Evolutionary conservation across 2,329 filamentous ascomycete genomes (phyloP), one percentile per base, ranked within the genome.

Genomic region (Monilinia laxa): DNA sequence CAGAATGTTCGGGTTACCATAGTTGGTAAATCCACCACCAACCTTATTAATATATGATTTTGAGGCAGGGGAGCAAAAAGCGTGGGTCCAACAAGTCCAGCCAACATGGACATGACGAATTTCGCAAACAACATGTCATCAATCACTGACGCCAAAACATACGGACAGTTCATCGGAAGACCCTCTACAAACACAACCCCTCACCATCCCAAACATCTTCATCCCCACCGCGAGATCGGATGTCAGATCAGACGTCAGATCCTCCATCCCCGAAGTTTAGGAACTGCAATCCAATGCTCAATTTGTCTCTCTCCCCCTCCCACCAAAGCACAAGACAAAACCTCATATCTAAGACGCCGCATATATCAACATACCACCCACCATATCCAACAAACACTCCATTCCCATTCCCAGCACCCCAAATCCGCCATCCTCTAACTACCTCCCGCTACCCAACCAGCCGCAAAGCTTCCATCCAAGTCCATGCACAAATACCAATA

Each of bases 261-360:
- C n/a, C 55, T 57, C 3, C 55, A 57, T 4, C 55, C 55, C 35
- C 6, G 40, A 28, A 57, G 14, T 38, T 7, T 23, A 18, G 55
- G 55, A 16, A 6, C 35, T 14, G 12, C 38, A 57, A 57, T 42
- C 14, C 55, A 42, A 57, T 57, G 55, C 14, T 25, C 55, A n/a
- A 16, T 68, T n/a, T 7, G 53, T 64, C 16, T 49, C 54, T 20
- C 63, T 69, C 11, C 47, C 62, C 16, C 31, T 9, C 31, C 31
- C 31, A 35, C 7, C 31, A 35, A 20, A 28, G 16, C 67, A 69
- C 31, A 66, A 66, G 45, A 64, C 68, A 28, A 57, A 66, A 7
- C 67, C 67, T 20, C 68, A 70, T 49, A 52, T 64, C 31, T 67
- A 62, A 64, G 60, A 65, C n/a, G 58, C 40, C 28, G 38, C 25